phyloP scores from a whole-genome alignment of 2,329 filamentous ascomycete species.

The Epichloe coenophiala region DNA sequence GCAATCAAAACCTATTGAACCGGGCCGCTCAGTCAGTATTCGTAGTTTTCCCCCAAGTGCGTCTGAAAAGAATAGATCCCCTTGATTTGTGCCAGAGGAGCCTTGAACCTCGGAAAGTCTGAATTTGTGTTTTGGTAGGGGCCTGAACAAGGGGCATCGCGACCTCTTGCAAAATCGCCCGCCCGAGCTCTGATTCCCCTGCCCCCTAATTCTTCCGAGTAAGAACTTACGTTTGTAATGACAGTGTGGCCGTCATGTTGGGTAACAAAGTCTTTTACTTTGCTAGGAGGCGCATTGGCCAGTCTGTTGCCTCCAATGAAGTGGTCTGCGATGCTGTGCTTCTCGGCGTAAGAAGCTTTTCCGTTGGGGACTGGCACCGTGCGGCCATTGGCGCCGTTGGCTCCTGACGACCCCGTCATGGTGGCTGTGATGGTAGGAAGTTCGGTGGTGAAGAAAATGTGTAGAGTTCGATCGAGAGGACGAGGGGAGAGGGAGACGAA shows the following conservation, averaged over 20 bases:
- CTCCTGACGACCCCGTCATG: constrained; percentile 33
- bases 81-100: not conserved
- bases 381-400: constrained; percentile 32
- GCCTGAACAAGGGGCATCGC: not conserved
- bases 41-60: no score
- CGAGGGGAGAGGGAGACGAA: not conserved
- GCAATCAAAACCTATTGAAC: constrained; percentile 74
- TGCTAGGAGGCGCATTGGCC: constrained; percentile 65
- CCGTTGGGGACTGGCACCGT: constrained; percentile 42
- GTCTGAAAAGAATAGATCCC: not conserved
- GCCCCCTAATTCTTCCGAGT: not conserved
- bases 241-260: constrained; percentile 88
- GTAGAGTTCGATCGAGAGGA: not conserved
- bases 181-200: not conserved
- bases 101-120: no score
- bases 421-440: constrained; percentile 8
- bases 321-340: constrained; percentile 74
- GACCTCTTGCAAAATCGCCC: not conserved
- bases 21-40: not conserved
- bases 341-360: constrained; percentile 59
- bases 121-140: no score
- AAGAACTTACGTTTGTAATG: constrained; percentile 75
- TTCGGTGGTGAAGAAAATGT: not conserved
- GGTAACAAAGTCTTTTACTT: constrained; percentile 92
- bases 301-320: constrained; percentile 94